Conservation (phyloP, 306 rosid species). For the Trifolium fragiferum region DNA sequence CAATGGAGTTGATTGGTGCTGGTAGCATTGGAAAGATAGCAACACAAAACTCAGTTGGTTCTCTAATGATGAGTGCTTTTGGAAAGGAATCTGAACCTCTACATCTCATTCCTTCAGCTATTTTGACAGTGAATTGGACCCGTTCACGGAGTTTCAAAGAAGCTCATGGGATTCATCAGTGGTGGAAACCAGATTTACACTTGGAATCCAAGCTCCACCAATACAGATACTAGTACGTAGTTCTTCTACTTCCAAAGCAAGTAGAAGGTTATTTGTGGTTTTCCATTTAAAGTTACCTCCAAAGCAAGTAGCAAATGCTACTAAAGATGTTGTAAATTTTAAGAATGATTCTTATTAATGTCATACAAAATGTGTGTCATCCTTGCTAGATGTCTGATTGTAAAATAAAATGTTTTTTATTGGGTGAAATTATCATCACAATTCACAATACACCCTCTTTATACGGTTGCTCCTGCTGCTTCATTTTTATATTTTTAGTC, state of each 20-base stretch:
- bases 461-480: too few relatives aligned
- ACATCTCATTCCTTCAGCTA: constrained; percentile 91
- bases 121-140: constrained; percentile 49
- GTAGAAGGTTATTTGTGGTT: too few relatives aligned
- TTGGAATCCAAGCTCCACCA: constrained; percentile 44
- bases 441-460: too few relatives aligned
- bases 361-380: too few relatives aligned
- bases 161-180: constrained; percentile 42
- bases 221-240: constrained; percentile 57
- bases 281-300: not conserved
- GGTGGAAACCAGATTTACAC: constrained; percentile 72
- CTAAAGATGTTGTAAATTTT: not conserved
- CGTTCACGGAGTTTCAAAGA: constrained; percentile 28
- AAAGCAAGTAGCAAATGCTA: not conserved
- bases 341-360: not conserved
- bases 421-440: too few relatives aligned
- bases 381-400: too few relatives aligned
- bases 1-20: constrained; percentile 82
- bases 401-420: too few relatives aligned
- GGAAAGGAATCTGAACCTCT: constrained; percentile 75
- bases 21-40: constrained; percentile 76
- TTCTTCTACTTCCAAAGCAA: not conserved
- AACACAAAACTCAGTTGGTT: constrained; percentile 71
- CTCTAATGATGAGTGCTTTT: constrained; percentile 65
- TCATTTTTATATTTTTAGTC: too few relatives aligned